These are phyloP conservation scores for Boletus barrowsii DNA, from an alignment of 768 basidiomycete genomes.

Conservation along the genomic window DNA sequence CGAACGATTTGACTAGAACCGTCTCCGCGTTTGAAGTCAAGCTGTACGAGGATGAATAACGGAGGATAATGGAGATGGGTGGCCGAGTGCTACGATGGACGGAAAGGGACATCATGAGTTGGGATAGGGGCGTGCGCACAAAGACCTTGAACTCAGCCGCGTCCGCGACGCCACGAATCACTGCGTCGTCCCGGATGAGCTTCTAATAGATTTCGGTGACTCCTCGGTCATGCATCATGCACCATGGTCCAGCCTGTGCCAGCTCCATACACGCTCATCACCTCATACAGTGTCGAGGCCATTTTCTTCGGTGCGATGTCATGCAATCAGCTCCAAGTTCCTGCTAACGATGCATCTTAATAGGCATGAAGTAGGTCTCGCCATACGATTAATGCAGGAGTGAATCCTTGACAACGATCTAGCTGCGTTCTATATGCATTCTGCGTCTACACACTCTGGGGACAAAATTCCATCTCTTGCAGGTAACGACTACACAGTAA, in stretches of 20 bases:
- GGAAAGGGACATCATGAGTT: no score
- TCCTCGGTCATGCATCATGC: not conserved
- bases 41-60: no score
- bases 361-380: conserved; percentile 16
- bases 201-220: not conserved
- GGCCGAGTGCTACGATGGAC: no score
- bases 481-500: not conserved
- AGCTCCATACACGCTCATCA: conserved; percentile 3
- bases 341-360: not conserved
- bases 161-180: no score
- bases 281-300: conserved; percentile 3
- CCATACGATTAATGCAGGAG: not conserved
- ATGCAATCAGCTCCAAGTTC: not conserved
- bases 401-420: not conserved
- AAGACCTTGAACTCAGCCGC: no score
- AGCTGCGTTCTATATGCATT: conserved; percentile 16
- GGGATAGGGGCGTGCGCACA: no score
- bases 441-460: conserved; percentile 13
- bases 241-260: conserved; percentile 1
- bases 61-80: no score
- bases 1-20: no score
- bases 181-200: not conserved
- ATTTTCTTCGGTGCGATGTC: conserved; percentile 20
- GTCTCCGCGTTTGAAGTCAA: no score
- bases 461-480: conserved; percentile 5